Evolutionary conservation across 495 filamentous ascomycete species (phyloP), one percentile per base, ranked within the genome.

Genomic region (Geopyxis carbonaria): DNA sequence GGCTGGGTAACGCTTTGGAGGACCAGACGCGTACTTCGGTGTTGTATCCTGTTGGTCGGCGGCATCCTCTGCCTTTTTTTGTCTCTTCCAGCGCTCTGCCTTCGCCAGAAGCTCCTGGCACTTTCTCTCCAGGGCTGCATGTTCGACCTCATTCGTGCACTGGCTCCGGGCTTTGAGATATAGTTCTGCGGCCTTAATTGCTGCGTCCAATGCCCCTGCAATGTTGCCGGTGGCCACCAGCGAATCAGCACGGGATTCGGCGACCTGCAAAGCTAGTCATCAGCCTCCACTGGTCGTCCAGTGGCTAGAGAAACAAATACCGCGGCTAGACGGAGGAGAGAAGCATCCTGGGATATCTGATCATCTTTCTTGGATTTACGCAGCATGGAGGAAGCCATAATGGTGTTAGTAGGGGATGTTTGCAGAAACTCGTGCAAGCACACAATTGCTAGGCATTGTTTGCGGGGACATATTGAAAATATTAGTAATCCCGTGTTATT

Each of bases 151-250:
- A 22, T 54, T 59, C 4, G 61, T 46, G 1, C 73, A 64, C 32
- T 73, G 57, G 31, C 62, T 61, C 38, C 78, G 56, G 1, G 78
- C 80, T 51, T 72, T 71, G 73, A 93, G 81, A 43, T 81, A 82
- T 31, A 77, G 58, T 48, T 93, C 80, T 11, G 71, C 74, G 18
- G 79, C 78, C 44, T 69, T 60, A 53, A 89, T 79, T 39, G 79
- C 75, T 45, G 74, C 69, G 25, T 75, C 59, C 33, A 93, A 63
- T 14, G 86, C 84, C 43, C 72, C 68, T 24, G 74, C 67, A 38
- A 73, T 72, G 32, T 68, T 76, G 20, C 58, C 57, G 14, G 74
- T 64, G 18, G 43, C 55, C 25, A 62, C 62, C 38, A 81, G 39
- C 16, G 38, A 30, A 22, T 41, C 28, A 13, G 38, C 38, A 38